Conservation (phyloP, 108 stramenopile species). For the Pseudonitzschia pungens region DNA sequence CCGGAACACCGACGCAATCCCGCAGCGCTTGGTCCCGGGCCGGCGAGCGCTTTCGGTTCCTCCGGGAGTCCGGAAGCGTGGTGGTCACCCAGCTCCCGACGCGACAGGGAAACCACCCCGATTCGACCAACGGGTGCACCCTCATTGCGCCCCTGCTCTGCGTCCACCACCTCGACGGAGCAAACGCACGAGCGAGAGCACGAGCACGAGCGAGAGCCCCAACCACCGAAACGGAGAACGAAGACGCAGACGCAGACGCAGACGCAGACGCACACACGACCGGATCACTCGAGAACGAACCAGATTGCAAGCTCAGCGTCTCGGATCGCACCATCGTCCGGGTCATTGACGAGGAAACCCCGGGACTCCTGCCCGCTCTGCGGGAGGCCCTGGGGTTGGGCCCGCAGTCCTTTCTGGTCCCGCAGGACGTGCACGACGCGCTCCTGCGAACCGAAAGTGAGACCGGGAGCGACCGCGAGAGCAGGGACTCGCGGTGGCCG, state of each 20-base stretch:
- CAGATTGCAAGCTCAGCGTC: slow-evolving; percentile 42
- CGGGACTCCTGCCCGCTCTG: slow-evolving; percentile 54
- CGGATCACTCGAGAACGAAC: slow-evolving; percentile 5
- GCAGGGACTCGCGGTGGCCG: no score
- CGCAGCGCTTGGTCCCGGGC: slow-evolving; percentile 30
- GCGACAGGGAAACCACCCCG: slow-evolving; percentile 69
- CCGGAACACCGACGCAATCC: neutral
- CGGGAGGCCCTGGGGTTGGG: slow-evolving; percentile 71
- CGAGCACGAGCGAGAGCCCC: neutral
- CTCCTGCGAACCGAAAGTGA: slow-evolving; percentile 54
- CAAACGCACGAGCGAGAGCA: neutral
- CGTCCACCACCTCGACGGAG: slow-evolving; percentile 53
- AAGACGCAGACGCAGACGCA: slow-evolving; percentile 28
- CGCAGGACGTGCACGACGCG: slow-evolving; percentile 86
- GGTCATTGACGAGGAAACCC: slow-evolving; percentile 71
- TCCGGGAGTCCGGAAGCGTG: slow-evolving; percentile 34
- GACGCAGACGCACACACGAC: neutral
- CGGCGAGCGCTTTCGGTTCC: slow-evolving; percentile 49
- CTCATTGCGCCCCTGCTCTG: slow-evolving; percentile 85
- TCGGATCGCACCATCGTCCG: slow-evolving; percentile 51
- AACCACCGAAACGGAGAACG: no score
- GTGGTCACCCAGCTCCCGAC: slow-evolving; percentile 58
- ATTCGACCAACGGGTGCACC: slow-evolving; percentile 85
- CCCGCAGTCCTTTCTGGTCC: slow-evolving; percentile 74
- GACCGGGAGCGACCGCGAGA: no score